These are phyloP conservation scores for Zizania palustris DNA, from an alignment of 202 grass and related monocot species.

Conservation along the genomic window DNA sequence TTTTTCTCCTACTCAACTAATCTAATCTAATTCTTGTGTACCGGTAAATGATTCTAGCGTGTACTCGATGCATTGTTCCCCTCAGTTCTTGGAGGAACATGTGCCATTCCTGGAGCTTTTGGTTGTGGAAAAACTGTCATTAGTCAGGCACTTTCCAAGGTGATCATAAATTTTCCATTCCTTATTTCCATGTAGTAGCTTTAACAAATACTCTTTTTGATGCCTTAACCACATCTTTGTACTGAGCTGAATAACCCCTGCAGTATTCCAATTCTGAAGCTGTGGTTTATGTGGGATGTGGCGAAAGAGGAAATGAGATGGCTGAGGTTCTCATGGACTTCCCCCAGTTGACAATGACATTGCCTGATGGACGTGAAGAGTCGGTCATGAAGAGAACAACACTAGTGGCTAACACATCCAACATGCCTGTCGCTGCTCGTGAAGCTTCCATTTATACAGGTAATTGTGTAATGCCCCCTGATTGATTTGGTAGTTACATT, in stretches of 20 bases:
- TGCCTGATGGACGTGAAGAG: constrained; percentile 85
- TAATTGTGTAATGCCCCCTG: constrained; percentile 10
- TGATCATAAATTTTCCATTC: constrained; percentile 20
- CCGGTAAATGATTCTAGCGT: constrained; percentile 50
- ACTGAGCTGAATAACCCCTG: constrained; percentile 31
- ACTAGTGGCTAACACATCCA: constrained; percentile 91
- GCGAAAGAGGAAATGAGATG: constrained; percentile 96
- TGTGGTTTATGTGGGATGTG: constrained; percentile 94
- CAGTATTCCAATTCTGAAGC: constrained; percentile 91
- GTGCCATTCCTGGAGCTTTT: constrained; percentile 93
- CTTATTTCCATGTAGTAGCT: not conserved
- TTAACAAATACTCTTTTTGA: constrained; percentile 3
- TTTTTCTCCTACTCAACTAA: not conserved
- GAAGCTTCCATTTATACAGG: constrained; percentile 95
- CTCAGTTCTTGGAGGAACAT: constrained; percentile 89
- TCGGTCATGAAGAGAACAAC: constrained; percentile 96
- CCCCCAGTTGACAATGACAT: constrained; percentile 88
- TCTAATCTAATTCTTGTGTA: constrained; percentile 17
- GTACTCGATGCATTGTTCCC: constrained; percentile 94
- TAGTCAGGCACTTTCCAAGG: constrained; percentile 95
- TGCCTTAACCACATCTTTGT: constrained; percentile 26
- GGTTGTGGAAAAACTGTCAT: constrained; percentile 97
- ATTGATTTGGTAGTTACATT: constrained; percentile 13
- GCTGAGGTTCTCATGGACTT: constrained; percentile 98
- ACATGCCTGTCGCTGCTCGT: constrained; percentile 94